Evolutionary conservation across 2,329 filamentous ascomycete species (phyloP).

Genomic region (Rutstroemia sp.): DNA sequence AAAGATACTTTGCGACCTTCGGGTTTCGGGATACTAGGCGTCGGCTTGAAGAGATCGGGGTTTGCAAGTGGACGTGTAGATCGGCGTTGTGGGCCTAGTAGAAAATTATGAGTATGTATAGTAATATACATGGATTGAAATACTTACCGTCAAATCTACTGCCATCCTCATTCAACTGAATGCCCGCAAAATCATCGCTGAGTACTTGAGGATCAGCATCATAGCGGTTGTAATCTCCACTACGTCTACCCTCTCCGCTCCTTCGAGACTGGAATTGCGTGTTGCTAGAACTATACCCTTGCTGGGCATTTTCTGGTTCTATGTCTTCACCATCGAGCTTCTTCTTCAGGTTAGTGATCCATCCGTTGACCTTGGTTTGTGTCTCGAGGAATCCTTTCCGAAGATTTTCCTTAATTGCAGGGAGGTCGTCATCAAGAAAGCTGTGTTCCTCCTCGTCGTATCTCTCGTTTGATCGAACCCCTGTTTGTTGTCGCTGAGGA

Average conservation of each 20-base stretch:
- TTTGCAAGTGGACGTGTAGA: constrained; percentile 64
- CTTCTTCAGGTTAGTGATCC: constrained; percentile 89
- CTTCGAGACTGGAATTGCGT: constrained; percentile 33
- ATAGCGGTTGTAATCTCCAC: constrained; percentile 84
- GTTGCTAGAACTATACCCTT: constrained; percentile 29
- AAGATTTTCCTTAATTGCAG: constrained; percentile 86
- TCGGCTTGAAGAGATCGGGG: constrained; percentile 72
- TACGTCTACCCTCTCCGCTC: constrained; percentile 61
- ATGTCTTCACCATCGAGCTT: constrained; percentile 86
- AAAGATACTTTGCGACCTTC: constrained; percentile 45
- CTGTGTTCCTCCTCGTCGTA: constrained; percentile 67
- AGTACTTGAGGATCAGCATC: constrained; percentile 90
- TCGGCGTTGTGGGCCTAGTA: constrained; percentile 45
- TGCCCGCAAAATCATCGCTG: constrained; percentile 77
- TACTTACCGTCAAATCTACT: constrained; percentile 39
- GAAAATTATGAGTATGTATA: constrained; percentile 20
- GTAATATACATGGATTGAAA: not conserved
- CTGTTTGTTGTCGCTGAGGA: constrained; percentile 41
- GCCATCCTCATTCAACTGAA: constrained; percentile 57
- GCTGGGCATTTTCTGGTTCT: constrained; percentile 27
- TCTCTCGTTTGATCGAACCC: constrained; percentile 43
- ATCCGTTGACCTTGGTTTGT: constrained; percentile 84
- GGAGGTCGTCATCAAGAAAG: constrained; percentile 94
- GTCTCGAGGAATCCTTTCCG: constrained; percentile 93
- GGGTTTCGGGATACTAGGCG: constrained; percentile 37